Evolutionary conservation across 148 eudicot species (phyloP), one percentile per base, ranked within the genome.

Genomic region (Silene uniflora): DNA sequence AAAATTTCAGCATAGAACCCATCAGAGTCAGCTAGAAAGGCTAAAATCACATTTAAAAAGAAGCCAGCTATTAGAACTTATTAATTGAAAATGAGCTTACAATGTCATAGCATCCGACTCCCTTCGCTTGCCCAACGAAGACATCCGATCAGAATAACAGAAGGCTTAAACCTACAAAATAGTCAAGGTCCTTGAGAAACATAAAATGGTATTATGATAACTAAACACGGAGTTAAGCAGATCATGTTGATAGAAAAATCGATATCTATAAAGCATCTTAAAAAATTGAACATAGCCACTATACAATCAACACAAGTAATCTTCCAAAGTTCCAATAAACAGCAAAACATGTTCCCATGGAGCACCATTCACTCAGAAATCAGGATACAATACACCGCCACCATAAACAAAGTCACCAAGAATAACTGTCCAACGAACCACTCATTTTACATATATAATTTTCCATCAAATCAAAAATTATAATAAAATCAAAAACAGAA

Each of bases 61-160:
- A 35, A 35, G 39, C 6, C 39, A 35, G 39, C 29, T 27, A 5
- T 35, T 35, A 35, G 39, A 27, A 27, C 29, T 27, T 27, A 27
- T 27, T 35, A 5, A 35, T 35, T 35, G 39, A 35, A 35, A 35
- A 35, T 35, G 39, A 35, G 39, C 93, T 91, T 84, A 93, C 98
- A 93, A 39, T 86, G 84, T 91, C 98, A 89, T 91, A 75, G 91
- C 87, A 88, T 93, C 96, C 88, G 82, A 83, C 80, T 93, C 96
- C 79, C 96, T 83, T 83, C 98, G 86, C 73, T 93, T 93, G 91
- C 89, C 87, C 58, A 91, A 87, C 49, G 98, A 93, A 77, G 96
- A 86, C 98, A 93, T 93, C 78, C 42, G 63, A 64, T 42, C 5
- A 59, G 19, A 12, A 16, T 11, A 3, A 14, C 18, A 19, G 22